Evolutionary conservation across 495 filamentous ascomycete species (phyloP), one percentile per base, ranked within the genome.

Genomic region (Zalerion maritima): DNA sequence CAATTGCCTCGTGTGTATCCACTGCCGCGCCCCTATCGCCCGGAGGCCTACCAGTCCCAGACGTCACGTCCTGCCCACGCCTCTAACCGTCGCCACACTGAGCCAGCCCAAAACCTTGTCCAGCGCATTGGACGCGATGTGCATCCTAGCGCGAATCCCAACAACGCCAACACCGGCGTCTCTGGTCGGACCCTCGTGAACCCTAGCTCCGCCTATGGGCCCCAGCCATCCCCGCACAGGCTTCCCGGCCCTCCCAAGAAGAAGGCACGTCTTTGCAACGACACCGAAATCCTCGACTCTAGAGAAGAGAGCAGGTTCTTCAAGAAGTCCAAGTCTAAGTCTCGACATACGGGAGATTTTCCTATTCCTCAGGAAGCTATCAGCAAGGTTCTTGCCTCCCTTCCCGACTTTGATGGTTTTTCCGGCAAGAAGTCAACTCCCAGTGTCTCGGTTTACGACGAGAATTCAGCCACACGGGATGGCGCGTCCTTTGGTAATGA

Each of bases 1-100:
- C 42, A 49, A 16, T 52, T 42, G 14, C 48, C 58, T 0, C 47
- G 59, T 2, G 57, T 64, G 0, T 62, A 54, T 28, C 61, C 60
- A 2, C 49, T 66, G 8, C 61, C 61, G n/a, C 35, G 61, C 14
- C 61, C 61, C 1, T 66, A 66, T 37, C 6, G 61, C 8, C 50
- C 55, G n/a, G 45, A 36, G 3, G 35, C 36, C 2, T 38, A 31
- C 19, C 26, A 49, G 18, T n/a, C 24, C 23, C 9, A 32, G 21
- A 26, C 18, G 21, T n/a, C 12, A 14, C n/a, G 18, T 10, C 21
- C 11, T 2, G 14, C 9, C 1, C 14, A 21, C 21, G 6, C 24
- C 24, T 28, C 38, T 10, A 33, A 41, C 6, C 45, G 47, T 14
- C 50, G 59, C 10, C 43, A 47, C 30, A 64, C 44, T 2, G 57